phyloP scores from a whole-genome alignment of 2,329 filamentous ascomycete genomes.

The Chrysoporthe deuterocubensis region DNA sequence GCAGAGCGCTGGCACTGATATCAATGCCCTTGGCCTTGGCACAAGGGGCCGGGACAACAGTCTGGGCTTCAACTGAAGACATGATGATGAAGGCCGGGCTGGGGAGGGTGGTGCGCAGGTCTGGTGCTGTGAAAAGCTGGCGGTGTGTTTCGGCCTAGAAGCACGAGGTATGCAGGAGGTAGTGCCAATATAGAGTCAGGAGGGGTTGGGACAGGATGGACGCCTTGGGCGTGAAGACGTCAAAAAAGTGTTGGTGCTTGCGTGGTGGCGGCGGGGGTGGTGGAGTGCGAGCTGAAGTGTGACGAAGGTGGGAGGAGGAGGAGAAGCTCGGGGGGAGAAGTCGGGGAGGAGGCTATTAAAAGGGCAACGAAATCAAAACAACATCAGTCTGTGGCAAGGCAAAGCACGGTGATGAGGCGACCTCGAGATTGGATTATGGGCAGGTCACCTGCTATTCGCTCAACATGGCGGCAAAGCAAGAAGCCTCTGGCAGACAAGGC shows the following conservation, averaged over 20 bases:
- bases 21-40: slow-evolving; percentile 29
- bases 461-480: neutral
- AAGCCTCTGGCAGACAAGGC: neutral
- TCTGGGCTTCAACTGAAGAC: slow-evolving; percentile 25
- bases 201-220: too few species aligned
- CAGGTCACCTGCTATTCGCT: neutral
- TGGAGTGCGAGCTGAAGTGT: neutral
- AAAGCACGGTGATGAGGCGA: too few species aligned
- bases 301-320: neutral
- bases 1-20: slow-evolving; percentile 43
- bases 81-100: slow-evolving; percentile 15
- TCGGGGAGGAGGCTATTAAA: slow-evolving; percentile 1
- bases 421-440: neutral
- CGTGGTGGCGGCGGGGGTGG: neutral
- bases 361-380: neutral
- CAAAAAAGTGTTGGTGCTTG: neutral
- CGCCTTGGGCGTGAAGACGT: neutral
- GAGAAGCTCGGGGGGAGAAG: neutral
- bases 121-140: slow-evolving; percentile 8
- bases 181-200: neutral
- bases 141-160: slow-evolving; percentile 7
- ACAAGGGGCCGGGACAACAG: slow-evolving; percentile 12
- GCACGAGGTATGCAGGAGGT: neutral
- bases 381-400: neutral
- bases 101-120: neutral